Evolutionary conservation across 2,329 filamentous ascomycete species (phyloP).

Genomic region (Fusarium sp.): DNA sequence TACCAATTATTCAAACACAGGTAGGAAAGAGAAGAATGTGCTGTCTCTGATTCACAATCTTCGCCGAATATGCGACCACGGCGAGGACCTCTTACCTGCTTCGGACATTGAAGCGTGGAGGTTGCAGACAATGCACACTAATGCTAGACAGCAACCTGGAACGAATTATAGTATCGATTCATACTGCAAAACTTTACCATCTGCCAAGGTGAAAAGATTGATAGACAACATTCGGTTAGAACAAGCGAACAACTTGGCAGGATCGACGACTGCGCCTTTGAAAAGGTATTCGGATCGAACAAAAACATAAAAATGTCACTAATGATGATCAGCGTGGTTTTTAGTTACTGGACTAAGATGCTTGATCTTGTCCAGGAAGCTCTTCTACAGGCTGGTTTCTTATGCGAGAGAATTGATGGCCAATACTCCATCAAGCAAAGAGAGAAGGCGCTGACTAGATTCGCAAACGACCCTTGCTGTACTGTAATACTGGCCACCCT

Average conservation of each 20-base stretch:
- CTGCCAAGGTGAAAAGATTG: not conserved
- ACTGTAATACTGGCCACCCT: slow-evolving; percentile 45
- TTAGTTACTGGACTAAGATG: slow-evolving; percentile 33
- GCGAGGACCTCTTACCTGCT: not conserved
- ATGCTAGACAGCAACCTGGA: too few species aligned
- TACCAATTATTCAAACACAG: rapidly evolving
- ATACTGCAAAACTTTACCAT: rapidly evolving
- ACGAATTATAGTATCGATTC: rapidly evolving
- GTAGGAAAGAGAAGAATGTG: not conserved
- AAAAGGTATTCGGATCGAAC: not conserved
- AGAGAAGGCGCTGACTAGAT: slow-evolving; percentile 7
- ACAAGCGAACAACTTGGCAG: not conserved
- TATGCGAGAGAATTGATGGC: slow-evolving; percentile 41
- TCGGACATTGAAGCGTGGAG: not conserved
- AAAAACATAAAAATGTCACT: not conserved
- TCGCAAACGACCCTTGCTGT: slow-evolving; percentile 21
- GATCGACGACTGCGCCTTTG: rapidly evolving
- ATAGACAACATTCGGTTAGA: not conserved
- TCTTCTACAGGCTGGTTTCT: slow-evolving; percentile 19
- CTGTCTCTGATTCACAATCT: not conserved
- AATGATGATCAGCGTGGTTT: not conserved
- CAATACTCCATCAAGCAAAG: slow-evolving; percentile 10
- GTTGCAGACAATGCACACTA: rapidly evolving
- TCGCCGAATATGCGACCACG: slow-evolving; percentile 10
- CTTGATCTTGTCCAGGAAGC: slow-evolving; percentile 36